These are phyloP conservation scores for Yamadazyma dushanensis DNA, from an alignment of 1,139 yeast species.

Conservation along the genomic window DNA sequence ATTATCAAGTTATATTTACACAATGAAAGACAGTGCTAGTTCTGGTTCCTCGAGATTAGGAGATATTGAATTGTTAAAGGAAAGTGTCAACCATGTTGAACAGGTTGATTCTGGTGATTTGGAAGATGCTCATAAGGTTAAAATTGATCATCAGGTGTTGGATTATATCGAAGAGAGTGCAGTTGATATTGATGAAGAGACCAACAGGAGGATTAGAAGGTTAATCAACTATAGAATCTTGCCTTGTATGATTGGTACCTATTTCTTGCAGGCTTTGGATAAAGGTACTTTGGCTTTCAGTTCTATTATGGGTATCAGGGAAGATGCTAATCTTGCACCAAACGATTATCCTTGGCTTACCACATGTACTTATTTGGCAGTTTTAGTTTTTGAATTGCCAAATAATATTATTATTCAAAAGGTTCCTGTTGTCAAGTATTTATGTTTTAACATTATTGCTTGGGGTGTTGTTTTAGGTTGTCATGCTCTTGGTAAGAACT, in stretches of 20 bases:
- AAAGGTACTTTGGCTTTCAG: conserved; percentile 47
- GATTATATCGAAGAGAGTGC: conserved; percentile 22
- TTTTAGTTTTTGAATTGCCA: conserved; percentile 48
- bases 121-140: conserved; percentile 7
- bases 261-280: conserved; percentile 47
- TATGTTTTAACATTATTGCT: conserved; percentile 32
- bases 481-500: conserved; percentile 37
- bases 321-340: conserved; percentile 24
- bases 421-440: conserved; percentile 38
- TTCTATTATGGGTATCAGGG: conserved; percentile 52
- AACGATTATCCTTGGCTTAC: conserved; percentile 43
- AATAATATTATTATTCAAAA: conserved; percentile 38
- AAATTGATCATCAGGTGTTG: conserved; percentile 21
- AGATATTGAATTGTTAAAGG: conserved; percentile 14
- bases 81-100: conserved; percentile 15
- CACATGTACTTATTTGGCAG: conserved; percentile 45
- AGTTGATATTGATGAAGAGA: conserved; percentile 23
- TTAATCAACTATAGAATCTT: conserved; percentile 25
- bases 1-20: background rate
- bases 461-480: conserved; percentile 47
- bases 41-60: conserved; percentile 6
- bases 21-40: conserved; percentile 1
- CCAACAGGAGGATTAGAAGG: conserved; percentile 19
- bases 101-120: conserved; percentile 8
- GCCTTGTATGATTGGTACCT: conserved; percentile 39